Conservation (phyloP, 106 monocot species). For the Dendrobium officinale region DNA sequence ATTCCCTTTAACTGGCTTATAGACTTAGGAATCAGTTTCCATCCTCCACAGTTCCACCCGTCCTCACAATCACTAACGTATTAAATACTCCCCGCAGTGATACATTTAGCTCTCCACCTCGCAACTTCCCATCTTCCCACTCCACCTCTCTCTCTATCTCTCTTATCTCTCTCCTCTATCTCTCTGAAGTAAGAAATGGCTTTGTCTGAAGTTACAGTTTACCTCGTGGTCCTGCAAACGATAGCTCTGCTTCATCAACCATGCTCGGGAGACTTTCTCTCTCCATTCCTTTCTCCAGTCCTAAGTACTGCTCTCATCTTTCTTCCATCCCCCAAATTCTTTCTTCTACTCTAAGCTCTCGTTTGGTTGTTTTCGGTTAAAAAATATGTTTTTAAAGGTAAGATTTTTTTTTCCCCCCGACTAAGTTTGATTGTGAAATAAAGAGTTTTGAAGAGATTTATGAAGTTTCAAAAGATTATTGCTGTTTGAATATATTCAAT, state of each 20-base stretch:
- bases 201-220: not conserved
- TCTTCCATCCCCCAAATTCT: not conserved
- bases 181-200: slow-evolving; percentile 3
- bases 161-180: not conserved
- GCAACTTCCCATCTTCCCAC: not conserved
- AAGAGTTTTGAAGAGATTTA: too few species aligned
- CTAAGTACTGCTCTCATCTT: not conserved
- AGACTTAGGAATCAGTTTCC: not conserved
- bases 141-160: not conserved
- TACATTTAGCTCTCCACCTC: not conserved
- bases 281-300: slow-evolving; percentile 5
- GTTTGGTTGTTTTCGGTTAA: too few species aligned
- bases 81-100: not conserved
- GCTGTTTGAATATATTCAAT: too few species aligned
- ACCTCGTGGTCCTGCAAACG: not conserved
- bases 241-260: not conserved
- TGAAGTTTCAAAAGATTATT: too few species aligned
- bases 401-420: too few species aligned
- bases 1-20: too few species aligned
- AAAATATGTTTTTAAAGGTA: too few species aligned
- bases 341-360: not conserved
- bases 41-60: not conserved
- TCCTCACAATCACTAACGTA: not conserved
- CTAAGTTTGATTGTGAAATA: too few species aligned
- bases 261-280: slow-evolving; percentile 3